Evolutionary conservation across 495 filamentous ascomycete species (phyloP), one percentile per base, ranked within the genome.

Genomic region (Xanthoparmelia taractica): DNA sequence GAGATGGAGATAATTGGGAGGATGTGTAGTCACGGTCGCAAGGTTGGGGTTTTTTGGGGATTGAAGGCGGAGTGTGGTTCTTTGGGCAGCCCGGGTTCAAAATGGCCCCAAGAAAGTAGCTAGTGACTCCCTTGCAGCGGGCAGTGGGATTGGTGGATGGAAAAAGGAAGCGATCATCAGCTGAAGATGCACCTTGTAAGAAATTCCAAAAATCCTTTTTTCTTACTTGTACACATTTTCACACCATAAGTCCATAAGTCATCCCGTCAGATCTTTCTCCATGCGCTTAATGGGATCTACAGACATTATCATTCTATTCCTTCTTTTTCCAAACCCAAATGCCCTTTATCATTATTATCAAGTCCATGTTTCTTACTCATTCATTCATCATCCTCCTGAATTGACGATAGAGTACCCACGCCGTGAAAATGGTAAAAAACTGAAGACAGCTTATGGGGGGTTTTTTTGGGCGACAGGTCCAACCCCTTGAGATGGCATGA

Each of bases 51-150:
- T 15, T 10, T 54, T 54, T 31, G 29, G 29, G n/a, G n/a, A n/a
- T 8, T 54, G 29, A 33, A 11, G 27, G 33, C 7, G 50, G 29
- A 54, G 50, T 54, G 29, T 54, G 50, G 50, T 54, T 15, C n/a
- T n/a, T 54, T 33, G 50, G 25, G 50, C 17, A 54, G 27, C 29
- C 50, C 50, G 25, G 29, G n/a, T n/a, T 18, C 17, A 11, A 8
- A 33, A 33, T 18, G 15, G 11, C 1, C 2, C 27, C 15, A 20
- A 31, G n/a, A n/a, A 54, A 54, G 17, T 54, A 20, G 50, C 50
- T 54, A 54, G 50, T 33, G 50, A 54, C 50, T 54, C 50, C 50
- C 50, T 54, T 54, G 50, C 50, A 54, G 50, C 50, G 25, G 50
- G 50, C 6, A 33, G 11, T 17, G 18, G 4, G 0, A n/a, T n/a